Evolutionary conservation across 148 eudicot species (phyloP).

Genomic region (Silene uniflora): DNA sequence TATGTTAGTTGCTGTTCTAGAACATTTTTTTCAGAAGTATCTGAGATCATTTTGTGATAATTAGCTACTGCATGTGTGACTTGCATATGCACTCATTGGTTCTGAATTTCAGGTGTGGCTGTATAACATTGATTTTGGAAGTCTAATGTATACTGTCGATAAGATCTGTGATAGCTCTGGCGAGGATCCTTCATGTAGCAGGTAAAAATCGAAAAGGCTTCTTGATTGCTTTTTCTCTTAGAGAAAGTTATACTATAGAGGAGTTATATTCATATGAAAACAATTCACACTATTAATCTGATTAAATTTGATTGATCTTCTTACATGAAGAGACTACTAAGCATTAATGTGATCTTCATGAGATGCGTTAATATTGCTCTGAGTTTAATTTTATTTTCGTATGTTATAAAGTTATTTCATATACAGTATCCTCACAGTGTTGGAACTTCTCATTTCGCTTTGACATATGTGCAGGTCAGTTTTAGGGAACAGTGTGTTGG

Average conservation of each 20-base stretch:
- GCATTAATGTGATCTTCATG: too few relatives aligned
- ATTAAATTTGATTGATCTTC: too few relatives aligned
- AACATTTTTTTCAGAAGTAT: not conserved
- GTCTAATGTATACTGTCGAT: constrained; percentile 57
- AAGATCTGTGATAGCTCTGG: constrained; percentile 87
- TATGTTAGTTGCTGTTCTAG: not conserved
- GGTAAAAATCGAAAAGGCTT: constrained; percentile 35
- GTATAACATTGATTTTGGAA: constrained; percentile 52
- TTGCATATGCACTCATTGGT: constrained; percentile 6
- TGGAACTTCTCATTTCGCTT: not conserved
- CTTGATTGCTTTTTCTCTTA: too few relatives aligned
- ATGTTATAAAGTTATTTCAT: not conserved
- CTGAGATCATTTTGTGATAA: not conserved
- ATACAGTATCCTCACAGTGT: not conserved
- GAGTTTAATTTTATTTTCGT: too few relatives aligned
- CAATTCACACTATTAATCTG: not conserved
- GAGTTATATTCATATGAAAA: too few relatives aligned
- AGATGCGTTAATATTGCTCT: too few relatives aligned
- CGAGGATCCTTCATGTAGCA: constrained; percentile 92
- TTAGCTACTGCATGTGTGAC: constrained; percentile 3
- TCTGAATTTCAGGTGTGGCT: constrained; percentile 73
- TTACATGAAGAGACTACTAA: not conserved
- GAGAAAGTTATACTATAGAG: too few relatives aligned
- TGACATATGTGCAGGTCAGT: constrained; percentile 58
- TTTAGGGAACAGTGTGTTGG: constrained; percentile 71